These are phyloP conservation scores for Sequoia sempervirens DNA, from an alignment of 75 land plant species.

Conservation along the genomic window DNA sequence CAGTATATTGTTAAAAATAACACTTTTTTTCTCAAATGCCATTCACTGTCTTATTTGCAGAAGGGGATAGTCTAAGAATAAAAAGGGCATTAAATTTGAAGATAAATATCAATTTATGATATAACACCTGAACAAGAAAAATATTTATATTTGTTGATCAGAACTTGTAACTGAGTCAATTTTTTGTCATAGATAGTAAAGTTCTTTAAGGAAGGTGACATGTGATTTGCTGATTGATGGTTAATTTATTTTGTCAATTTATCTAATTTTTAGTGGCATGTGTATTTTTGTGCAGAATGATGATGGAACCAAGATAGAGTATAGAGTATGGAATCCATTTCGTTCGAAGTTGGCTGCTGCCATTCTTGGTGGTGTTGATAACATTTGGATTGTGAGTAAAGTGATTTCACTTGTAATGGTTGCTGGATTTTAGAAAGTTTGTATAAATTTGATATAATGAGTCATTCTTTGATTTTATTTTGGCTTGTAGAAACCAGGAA, in stretches of 20 bases:
- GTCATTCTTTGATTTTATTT: background rate
- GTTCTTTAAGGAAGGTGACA: too few species aligned
- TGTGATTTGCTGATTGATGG: background rate
- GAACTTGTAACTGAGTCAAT: too few species aligned
- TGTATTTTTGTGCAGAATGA: constrained; percentile 43
- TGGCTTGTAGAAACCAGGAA: constrained; percentile 69
- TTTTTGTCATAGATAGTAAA: too few species aligned
- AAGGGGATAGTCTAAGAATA: too few species aligned
- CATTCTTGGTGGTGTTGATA: constrained; percentile 87
- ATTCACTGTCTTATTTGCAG: too few species aligned
- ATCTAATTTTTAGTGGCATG: background rate
- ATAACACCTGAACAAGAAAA: too few species aligned
- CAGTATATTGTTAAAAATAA: too few species aligned
- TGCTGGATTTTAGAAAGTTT: background rate
- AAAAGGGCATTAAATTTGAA: too few species aligned
- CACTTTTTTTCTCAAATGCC: too few species aligned
- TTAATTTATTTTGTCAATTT: background rate
- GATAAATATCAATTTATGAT: too few species aligned
- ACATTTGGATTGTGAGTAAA: constrained; percentile 81
- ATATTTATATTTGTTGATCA: too few species aligned
- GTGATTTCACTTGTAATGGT: background rate
- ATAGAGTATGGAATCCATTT: constrained; percentile 94
- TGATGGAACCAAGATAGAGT: constrained; percentile 81
- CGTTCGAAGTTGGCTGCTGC: constrained; percentile 92
- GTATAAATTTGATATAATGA: background rate